Percentiles rank a stretch among this genome's conserved stretches.
phyloP scores from a whole-genome alignment of 352 stramenopile genomes.

The Globisporangium abappressorium region DNA sequence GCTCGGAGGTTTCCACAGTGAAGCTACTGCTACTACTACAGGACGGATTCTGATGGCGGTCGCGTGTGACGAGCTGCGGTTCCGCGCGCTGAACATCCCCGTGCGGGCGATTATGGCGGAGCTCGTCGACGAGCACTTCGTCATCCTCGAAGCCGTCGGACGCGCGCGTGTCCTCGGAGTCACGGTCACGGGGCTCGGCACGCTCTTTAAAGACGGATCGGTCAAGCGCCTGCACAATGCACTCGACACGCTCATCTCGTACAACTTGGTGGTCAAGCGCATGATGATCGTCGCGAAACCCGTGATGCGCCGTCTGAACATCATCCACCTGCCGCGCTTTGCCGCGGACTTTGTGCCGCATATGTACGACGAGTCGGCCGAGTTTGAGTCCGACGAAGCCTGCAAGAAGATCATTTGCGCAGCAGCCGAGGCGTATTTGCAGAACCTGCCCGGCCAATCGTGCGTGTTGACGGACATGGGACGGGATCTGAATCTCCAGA shows the following conservation, averaged over 20 bases:
- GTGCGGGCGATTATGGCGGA: conserved; percentile 59
- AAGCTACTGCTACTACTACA: neutral
- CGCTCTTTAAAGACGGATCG: conserved; percentile 30
- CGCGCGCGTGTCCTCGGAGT: conserved; percentile 44
- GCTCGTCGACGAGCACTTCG: conserved; percentile 56
- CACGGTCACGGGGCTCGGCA: conserved; percentile 47
- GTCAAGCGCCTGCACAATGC: conserved; percentile 78
- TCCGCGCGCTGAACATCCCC: conserved; percentile 68
- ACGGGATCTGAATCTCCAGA: conserved; percentile 62
- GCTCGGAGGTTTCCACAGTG: neutral
- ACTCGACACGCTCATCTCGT: conserved; percentile 76
- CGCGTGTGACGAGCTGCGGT: conserved; percentile 61
- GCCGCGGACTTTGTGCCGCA: conserved; percentile 47
- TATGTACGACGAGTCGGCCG: conserved; percentile 68
- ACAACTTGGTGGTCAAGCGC: conserved; percentile 74
- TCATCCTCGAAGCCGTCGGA: conserved; percentile 65
- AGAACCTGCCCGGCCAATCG: conserved; percentile 50
- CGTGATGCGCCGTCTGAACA: conserved; percentile 67
- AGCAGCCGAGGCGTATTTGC: conserved; percentile 59
- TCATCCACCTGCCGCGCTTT: conserved; percentile 77
- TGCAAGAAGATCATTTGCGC: conserved; percentile 61
- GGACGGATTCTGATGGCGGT: conserved; percentile 29
- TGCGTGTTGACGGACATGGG: conserved; percentile 71
- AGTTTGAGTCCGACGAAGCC: conserved; percentile 83
- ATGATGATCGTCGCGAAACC: conserved; percentile 75